Base-by-base conservation (phyloP, 345 rosid species). In the Citrus australasica region DNA sequence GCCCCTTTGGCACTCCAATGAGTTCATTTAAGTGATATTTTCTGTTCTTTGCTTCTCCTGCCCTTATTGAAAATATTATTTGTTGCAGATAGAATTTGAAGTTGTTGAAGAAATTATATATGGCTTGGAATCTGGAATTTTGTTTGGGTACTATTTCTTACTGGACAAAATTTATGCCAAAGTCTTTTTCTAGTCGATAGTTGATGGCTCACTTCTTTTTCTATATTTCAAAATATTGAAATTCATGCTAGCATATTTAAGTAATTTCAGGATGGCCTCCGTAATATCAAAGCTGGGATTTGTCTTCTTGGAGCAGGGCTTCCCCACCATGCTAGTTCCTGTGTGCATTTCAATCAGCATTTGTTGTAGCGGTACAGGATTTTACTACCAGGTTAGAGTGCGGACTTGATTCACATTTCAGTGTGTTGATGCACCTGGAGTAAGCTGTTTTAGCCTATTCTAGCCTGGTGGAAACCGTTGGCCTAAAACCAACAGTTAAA, bases 201-300 rank as follows among this genome's bases (percentile, higher is more conserved):
- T 71, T 69, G 21, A 33, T 66, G 42, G n/a, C 13, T 16, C 67
- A 66, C 67, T 67, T 69, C 13, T 67, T 21, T 33, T 22, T 67
- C 56, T 62, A 32, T 28, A 32, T 30, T 30, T 67, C 51, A 27
- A 74, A 35, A 66, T 21, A 9, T 55, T 66, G 30, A 48, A 32
- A 58, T 59, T 67, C 14, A 17, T 76, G 32, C 74, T 73, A 48
- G 70, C 63, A 79, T 55, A n/a, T 76, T 69, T 76, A 51, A 77
- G 77, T 74, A 61, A 81, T 79, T 84, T 86, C 92, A 96, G 99
- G 84, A 92, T 96, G 92, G 97, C 99, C 63, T 91, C 98, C 62
- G 99, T 96, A 58, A 88, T 94, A 82, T 96, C 98, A 78, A 96
- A 96, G 89, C 92, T 96, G 97, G 99, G 97, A 77, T 96, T 96